These are phyloP conservation scores for Penicillium tannophilum DNA, from an alignment of 495 filamentous ascomycete species.

Conservation along the genomic window DNA sequence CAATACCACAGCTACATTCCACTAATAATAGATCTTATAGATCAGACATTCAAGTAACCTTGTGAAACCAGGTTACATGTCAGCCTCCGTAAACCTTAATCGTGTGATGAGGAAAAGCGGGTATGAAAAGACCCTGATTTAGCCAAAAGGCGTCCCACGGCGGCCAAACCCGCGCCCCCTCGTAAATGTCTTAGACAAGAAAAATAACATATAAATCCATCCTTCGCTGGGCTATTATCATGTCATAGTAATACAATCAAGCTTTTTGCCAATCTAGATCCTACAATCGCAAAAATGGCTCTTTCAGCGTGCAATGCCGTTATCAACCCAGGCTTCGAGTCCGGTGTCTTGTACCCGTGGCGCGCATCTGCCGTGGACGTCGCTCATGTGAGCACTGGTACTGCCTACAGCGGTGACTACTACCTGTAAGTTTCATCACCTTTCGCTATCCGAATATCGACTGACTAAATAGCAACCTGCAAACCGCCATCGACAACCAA, in stretches of 20 bases:
- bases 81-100: not conserved
- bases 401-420: slow-evolving; percentile 26
- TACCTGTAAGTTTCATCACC: slow-evolving; percentile 21
- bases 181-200: slow-evolving; percentile 3
- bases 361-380: slow-evolving; percentile 24
- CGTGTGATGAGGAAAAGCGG: not conserved
- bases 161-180: slow-evolving; percentile 1
- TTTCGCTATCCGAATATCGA: not conserved
- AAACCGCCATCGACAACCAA: slow-evolving; percentile 28
- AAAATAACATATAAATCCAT: not conserved
- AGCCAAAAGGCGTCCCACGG: not conserved
- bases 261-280: not conserved
- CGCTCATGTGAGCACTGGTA: slow-evolving; percentile 23
- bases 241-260: not conserved
- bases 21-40: slow-evolving; percentile 1
- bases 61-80: slow-evolving; percentile 1
- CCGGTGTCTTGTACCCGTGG: slow-evolving; percentile 28
- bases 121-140: not conserved
- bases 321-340: slow-evolving; percentile 30
- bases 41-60: not conserved
- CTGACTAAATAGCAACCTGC: not conserved
- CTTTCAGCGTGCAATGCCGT: slow-evolving; percentile 28
- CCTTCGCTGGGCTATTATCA: not conserved
- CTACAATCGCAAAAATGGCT: slow-evolving; percentile 14
- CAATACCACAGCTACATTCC: not conserved